These are phyloP conservation scores for Phytophthora brassicae DNA, from an alignment of 352 stramenopile species.

Conservation along the genomic window DNA sequence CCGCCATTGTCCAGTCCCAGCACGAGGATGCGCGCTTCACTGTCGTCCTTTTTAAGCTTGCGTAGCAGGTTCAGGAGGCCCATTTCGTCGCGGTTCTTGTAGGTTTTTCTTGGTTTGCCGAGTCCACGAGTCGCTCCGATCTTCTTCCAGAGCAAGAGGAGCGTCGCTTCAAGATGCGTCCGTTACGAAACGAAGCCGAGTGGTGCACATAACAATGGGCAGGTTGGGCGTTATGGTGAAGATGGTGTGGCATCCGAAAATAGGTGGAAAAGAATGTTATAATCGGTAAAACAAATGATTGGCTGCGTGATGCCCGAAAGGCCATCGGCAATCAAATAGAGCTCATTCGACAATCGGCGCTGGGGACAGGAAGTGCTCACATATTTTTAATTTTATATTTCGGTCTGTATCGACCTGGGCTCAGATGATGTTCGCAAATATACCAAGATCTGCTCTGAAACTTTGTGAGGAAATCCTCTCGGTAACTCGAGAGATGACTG, in stretches of 20 bases:
- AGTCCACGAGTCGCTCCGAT: conserved; percentile 22
- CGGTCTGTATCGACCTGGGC: not conserved
- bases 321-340: not conserved
- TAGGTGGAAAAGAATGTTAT: not conserved
- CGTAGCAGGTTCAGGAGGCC: conserved; percentile 92
- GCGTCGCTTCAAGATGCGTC: not conserved
- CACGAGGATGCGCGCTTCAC: conserved; percentile 94
- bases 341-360: conserved; percentile 24
- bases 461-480: conserved; percentile 77
- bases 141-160: conserved; percentile 48
- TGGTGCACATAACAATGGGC: not conserved
- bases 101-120: not conserved
- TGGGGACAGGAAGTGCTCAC: not conserved
- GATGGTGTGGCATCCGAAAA: not conserved
- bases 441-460: conserved; percentile 89
- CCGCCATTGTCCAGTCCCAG: conserved; percentile 95
- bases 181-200: conserved; percentile 20
- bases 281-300: conserved; percentile 22
- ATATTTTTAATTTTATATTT: not conserved
- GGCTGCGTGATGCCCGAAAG: conserved; percentile 11
- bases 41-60: conserved; percentile 96
- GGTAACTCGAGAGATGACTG: conserved; percentile 76
- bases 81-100: conserved; percentile 56
- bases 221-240: not conserved
- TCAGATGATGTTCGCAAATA: conserved; percentile 74